A percentile compares a stretch with the other conserved stretches of the same genome.
phyloP scores from a whole-genome alignment of 768 basidiomycete species.

The Mycena polygramma region DNA sequence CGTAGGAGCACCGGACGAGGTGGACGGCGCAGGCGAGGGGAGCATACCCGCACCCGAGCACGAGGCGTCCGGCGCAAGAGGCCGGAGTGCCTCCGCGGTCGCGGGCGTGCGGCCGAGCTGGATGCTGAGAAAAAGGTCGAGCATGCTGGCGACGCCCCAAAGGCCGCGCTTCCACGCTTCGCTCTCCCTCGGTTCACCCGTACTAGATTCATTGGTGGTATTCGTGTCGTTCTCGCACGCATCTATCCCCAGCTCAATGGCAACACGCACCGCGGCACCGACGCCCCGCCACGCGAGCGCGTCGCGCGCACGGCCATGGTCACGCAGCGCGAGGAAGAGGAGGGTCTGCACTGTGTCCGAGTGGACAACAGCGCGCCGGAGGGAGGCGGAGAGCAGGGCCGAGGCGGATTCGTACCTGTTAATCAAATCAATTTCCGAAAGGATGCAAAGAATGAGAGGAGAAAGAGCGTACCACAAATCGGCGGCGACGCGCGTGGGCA shows the following conservation, averaged over 20 bases:
- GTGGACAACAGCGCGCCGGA: slow-evolving; percentile 26
- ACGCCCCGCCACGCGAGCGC: slow-evolving; percentile 45
- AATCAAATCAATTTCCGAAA: too few relatives aligned
- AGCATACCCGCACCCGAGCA: neutral
- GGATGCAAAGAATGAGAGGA: neutral
- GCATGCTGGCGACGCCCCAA: slow-evolving; percentile 43
- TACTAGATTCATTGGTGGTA: neutral
- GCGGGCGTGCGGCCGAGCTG: slow-evolving; percentile 45
- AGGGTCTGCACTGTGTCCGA: slow-evolving; percentile 43
- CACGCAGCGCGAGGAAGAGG: slow-evolving; percentile 43
- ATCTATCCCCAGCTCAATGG: slow-evolving; percentile 23
- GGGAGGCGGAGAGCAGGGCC: slow-evolving; percentile 10
- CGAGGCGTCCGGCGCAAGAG: neutral
- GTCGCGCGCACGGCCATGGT: slow-evolving; percentile 46
- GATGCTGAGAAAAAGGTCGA: slow-evolving; percentile 46
- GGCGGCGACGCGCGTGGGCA: slow-evolving; percentile 41
- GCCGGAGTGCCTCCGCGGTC: slow-evolving; percentile 40
- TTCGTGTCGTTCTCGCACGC: too few relatives aligned
- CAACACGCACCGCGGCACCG: slow-evolving; percentile 31
- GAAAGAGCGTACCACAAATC: slow-evolving; percentile 45
- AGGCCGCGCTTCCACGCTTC: slow-evolving; percentile 37
- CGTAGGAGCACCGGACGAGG: slow-evolving; percentile 3
- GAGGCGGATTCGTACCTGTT: slow-evolving; percentile 26
- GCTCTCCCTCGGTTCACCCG: neutral
- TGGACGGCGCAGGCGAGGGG: neutral